phyloP scores from a whole-genome alignment of 2,329 filamentous ascomycete species.

The Apiospora phragmitis region DNA sequence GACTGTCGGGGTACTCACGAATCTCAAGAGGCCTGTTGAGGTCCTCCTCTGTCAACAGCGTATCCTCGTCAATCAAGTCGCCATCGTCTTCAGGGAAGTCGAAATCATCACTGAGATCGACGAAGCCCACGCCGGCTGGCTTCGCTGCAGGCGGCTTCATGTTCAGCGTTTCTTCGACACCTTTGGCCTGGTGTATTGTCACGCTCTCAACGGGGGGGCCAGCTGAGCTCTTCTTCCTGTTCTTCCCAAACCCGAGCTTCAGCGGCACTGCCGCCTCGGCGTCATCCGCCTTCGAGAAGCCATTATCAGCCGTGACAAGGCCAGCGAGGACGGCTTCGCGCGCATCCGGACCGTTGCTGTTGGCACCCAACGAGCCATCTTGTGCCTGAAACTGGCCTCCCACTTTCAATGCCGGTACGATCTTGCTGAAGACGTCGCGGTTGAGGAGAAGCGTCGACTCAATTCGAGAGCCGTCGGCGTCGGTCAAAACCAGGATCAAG shows the following conservation, averaged over 20 bases:
- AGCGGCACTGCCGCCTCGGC: constrained; percentile 56
- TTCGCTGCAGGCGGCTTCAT: constrained; percentile 38
- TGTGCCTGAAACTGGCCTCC: constrained; percentile 70
- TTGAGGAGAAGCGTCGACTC: constrained; percentile 67
- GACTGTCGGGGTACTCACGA: constrained; percentile 59
- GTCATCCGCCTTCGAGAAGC: constrained; percentile 73
- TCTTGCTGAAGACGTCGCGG: constrained; percentile 65
- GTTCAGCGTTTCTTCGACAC: constrained; percentile 36
- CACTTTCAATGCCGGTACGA: constrained; percentile 70
- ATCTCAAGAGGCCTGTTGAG: constrained; percentile 74
- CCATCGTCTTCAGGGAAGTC: constrained; percentile 67
- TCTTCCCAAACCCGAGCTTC: constrained; percentile 63
- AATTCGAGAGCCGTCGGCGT: constrained; percentile 66
- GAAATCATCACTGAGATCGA: constrained; percentile 67
- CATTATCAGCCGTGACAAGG: constrained; percentile 62
- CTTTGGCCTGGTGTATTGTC: constrained; percentile 39
- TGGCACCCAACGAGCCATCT: constrained; percentile 58
- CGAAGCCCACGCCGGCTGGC: constrained; percentile 64
- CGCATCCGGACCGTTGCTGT: constrained; percentile 48
- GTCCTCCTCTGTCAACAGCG: constrained; percentile 82
- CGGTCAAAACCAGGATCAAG: constrained; percentile 78
- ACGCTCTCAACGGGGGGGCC: constrained; percentile 32
- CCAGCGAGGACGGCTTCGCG: constrained; percentile 86
- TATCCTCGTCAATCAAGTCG: constrained; percentile 89
- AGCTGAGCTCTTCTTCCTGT: constrained; percentile 51